Evolutionary conservation across 495 filamentous ascomycete species (phyloP).

Genomic region (Penicillium subrubescens): DNA sequence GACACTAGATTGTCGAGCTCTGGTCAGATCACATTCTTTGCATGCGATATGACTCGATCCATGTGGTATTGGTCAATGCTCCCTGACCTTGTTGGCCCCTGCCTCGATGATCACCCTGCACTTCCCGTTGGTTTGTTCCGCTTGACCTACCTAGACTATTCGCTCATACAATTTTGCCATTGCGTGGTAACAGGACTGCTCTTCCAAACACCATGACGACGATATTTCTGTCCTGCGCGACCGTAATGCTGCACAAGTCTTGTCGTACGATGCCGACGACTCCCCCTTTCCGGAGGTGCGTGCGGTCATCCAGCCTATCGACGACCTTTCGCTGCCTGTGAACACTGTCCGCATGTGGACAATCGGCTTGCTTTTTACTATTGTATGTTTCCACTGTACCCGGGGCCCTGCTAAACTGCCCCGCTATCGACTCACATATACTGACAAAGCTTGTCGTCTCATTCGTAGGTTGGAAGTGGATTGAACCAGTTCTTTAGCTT

Average conservation of each 20-base stretch:
- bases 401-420: not conserved
- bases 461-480: constrained; percentile 56
- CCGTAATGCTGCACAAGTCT: constrained; percentile 38
- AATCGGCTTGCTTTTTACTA: constrained; percentile 67
- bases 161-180: not conserved
- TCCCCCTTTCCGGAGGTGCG: constrained; percentile 71
- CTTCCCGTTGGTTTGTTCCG: not conserved
- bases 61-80: not conserved
- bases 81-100: not conserved
- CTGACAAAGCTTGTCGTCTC: not conserved
- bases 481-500: constrained; percentile 76
- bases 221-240: constrained; percentile 36
- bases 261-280: constrained; percentile 57
- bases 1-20: not conserved
- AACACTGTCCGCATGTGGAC: constrained; percentile 75
- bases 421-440: not conserved
- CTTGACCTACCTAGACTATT: not conserved
- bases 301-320: constrained; percentile 50
- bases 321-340: constrained; percentile 65
- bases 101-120: not conserved
- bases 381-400: constrained; percentile 28
- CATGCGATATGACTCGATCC: not conserved
- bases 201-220: constrained; percentile 10
- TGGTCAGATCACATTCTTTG: not conserved
- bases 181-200: constrained; percentile 5